Evolutionary conservation across 2,329 filamentous ascomycete genomes (phyloP).

Genomic region (Fusarium dimerum): DNA sequence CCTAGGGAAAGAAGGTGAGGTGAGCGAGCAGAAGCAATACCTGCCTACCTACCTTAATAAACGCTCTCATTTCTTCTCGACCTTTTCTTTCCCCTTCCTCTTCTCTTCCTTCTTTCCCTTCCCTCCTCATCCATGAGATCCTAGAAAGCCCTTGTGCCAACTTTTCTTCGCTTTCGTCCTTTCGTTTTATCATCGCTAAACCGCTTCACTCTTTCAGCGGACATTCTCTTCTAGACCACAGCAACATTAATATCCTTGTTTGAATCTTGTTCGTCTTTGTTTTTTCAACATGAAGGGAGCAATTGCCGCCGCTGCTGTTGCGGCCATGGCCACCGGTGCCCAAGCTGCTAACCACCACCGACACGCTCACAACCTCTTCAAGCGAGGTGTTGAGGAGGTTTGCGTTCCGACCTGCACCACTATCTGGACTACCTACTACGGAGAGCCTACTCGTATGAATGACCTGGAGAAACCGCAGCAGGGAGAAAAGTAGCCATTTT

Average conservation of each 20-base stretch:
- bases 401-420: conserved; percentile 70
- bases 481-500: neutral
- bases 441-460: conserved; percentile 63
- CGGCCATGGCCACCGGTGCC: conserved; percentile 58
- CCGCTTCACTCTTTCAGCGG: conserved; percentile 91
- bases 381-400: conserved; percentile 43
- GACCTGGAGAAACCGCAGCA: neutral
- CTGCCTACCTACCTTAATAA: conserved; percentile 16
- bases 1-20: neutral
- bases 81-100: conserved; percentile 32
- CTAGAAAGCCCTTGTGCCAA: conserved; percentile 46
- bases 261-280: conserved; percentile 24
- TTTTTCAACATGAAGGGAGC: conserved; percentile 71
- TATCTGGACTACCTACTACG: conserved; percentile 70
- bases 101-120: conserved; percentile 37
- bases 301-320: conserved; percentile 65
- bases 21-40: neutral
- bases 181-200: conserved; percentile 50
- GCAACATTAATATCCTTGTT: conserved; percentile 18
- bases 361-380: conserved; percentile 63
- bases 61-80: conserved; percentile 39
- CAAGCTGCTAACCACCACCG: conserved; percentile 60
- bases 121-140: conserved; percentile 49
- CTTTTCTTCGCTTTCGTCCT: conserved; percentile 48
- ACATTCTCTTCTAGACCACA: conserved; percentile 59